These are phyloP conservation scores for Hortiboletus flavorubellus DNA, from an alignment of 768 basidiomycete genomes.

Conservation along the genomic window DNA sequence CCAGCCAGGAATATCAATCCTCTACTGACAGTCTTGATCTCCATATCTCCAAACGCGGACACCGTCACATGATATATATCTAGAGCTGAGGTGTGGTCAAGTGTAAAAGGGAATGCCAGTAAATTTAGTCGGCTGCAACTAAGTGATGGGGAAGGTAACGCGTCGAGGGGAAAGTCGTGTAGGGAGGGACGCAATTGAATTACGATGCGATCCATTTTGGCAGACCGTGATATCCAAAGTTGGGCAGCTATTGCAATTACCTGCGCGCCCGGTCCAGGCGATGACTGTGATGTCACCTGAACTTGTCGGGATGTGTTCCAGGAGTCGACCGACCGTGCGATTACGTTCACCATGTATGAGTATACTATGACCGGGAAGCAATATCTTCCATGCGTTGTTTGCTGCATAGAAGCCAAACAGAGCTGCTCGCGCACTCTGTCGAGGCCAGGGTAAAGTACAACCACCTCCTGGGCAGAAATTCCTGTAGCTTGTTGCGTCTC, in stretches of 20 bases:
- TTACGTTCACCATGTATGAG: not conserved
- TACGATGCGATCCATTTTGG: not conserved
- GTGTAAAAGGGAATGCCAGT: not conserved
- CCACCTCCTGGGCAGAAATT: not conserved
- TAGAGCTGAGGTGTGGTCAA: not conserved
- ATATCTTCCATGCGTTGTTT: not conserved
- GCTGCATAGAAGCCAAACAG: not conserved
- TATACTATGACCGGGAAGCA: not conserved
- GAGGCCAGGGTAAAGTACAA: not conserved
- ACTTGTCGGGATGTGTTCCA: conserved; percentile 1
- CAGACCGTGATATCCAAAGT: conserved; percentile 3
- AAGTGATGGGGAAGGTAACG: too few species aligned
- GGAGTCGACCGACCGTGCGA: not conserved
- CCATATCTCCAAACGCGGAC: too few species aligned
- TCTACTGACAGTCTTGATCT: too few species aligned
- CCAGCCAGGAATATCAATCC: not conserved
- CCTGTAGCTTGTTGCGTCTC: not conserved
- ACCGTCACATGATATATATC: too few species aligned
- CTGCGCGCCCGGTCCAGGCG: not conserved
- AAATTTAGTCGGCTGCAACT: too few species aligned
- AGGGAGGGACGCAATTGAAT: not conserved
- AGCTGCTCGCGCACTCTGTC: not conserved
- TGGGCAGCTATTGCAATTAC: conserved; percentile 2
- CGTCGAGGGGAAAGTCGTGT: not conserved
- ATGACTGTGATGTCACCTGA: not conserved